Evolutionary conservation across 2,329 filamentous ascomycete species (phyloP).

Genomic region (Alternaria viburni): DNA sequence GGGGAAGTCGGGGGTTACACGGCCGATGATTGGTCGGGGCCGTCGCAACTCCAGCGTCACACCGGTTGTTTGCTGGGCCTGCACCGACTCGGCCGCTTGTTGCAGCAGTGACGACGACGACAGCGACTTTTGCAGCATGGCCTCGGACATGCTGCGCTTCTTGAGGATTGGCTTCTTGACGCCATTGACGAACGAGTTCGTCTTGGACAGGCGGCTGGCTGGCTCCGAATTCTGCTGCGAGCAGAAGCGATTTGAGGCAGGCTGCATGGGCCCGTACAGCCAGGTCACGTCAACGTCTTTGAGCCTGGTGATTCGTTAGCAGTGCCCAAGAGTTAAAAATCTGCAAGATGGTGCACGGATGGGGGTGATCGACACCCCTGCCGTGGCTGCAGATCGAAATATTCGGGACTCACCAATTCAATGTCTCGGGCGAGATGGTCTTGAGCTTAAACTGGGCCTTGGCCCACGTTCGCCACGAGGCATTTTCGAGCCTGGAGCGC

Average conservation of each 20-base stretch:
- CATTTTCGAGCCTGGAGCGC: slow-evolving; percentile 85
- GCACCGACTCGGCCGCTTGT: slow-evolving; percentile 84
- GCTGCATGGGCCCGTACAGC: slow-evolving; percentile 92
- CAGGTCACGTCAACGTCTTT: slow-evolving; percentile 98
- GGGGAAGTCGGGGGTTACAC: slow-evolving; percentile 72
- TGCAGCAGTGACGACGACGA: slow-evolving; percentile 89
- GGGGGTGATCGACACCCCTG: slow-evolving; percentile 34
- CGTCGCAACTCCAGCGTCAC: slow-evolving; percentile 52
- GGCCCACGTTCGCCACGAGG: slow-evolving; percentile 96
- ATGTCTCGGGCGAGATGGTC: slow-evolving; percentile 86
- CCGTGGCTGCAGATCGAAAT: slow-evolving; percentile 31
- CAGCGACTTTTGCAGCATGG: slow-evolving; percentile 88
- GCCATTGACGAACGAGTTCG: slow-evolving; percentile 67
- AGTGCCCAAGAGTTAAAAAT: slow-evolving; percentile 9
- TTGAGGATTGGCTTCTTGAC: slow-evolving; percentile 92
- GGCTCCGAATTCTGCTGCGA: slow-evolving; percentile 57
- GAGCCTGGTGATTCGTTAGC: slow-evolving; percentile 66
- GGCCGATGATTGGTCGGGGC: slow-evolving; percentile 63
- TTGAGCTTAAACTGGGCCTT: slow-evolving; percentile 87
- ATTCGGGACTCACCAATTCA: slow-evolving; percentile 78
- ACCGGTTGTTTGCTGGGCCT: slow-evolving; percentile 76
- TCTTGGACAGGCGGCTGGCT: slow-evolving; percentile 63
- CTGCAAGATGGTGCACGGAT: slow-evolving; percentile 31
- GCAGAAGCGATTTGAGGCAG: slow-evolving; percentile 65
- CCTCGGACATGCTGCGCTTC: slow-evolving; percentile 94